Base-by-base conservation (phyloP, 371 early-diverging fungal genomes). In the Vittaforma corneae region DNA sequence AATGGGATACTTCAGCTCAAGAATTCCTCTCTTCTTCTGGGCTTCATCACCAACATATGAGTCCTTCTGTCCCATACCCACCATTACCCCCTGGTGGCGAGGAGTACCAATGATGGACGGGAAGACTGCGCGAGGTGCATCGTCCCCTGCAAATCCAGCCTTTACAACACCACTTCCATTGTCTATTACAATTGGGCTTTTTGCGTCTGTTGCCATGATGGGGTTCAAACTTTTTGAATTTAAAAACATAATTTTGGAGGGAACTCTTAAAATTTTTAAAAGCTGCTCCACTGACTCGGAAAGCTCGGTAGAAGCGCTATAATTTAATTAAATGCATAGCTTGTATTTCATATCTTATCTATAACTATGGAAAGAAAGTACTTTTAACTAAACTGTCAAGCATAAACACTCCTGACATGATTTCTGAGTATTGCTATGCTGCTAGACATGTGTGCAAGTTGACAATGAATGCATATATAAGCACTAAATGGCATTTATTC, bases 81-180 rank as follows among this genome's bases (percentile, higher is more conserved):
- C 94, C 96, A 97, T 97, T 68, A 96, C 90, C 82, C 95, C 81
- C 32, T 90, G 88, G 83, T 96, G 96, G 78, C 91, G 90, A 66
- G 99, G 99, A 70, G 91, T 92, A 72, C 99, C 99, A 67, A 98
- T 93, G 78, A 97, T 94, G 69, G 89, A 90, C 44, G 93, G 95
- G 84, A 96, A 94, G 38, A 77, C 96, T 72, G 92, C 91, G 80
- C 93, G 88, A 65, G 97, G 98, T 59, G 95, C 95, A 81, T 98
- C 97, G 83, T 97, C 97, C 77, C 97, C 97, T 80, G 95, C 94
- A 80, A 97, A 97, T 78, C 97, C 97, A 82, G 96, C 95, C 84
- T 97, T 98, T 85, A 96, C 94, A 91, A 96, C 92, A 81, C 99
- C 97, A 81, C 95, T 93, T 77, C 99, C 99, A 84, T 97, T 96